A percentile compares a stretch with the other conserved stretches of the same genome.
phyloP scores from a whole-genome alignment of 2,329 filamentous ascomycete genomes.

The Pseudogymnoascus sp. region DNA sequence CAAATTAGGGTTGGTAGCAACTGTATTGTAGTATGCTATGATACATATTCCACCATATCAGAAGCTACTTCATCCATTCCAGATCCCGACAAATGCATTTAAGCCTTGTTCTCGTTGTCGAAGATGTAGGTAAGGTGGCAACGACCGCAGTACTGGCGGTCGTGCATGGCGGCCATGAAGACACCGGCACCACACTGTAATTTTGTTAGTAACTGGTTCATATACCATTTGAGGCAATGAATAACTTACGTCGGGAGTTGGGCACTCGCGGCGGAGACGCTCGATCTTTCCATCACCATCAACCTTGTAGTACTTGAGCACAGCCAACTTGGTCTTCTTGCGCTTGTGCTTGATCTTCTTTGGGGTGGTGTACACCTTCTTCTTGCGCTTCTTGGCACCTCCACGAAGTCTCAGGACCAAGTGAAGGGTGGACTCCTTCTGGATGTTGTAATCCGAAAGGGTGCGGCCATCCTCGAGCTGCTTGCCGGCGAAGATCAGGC shows the following conservation, averaged over 20 bases:
- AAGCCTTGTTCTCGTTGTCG: conserved; percentile 47
- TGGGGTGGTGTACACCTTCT: conserved; percentile 99
- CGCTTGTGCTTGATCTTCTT: conserved; percentile 99
- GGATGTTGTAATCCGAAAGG: conserved; percentile 99
- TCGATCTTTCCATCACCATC: conserved; percentile 99
- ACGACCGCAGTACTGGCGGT: conserved; percentile 70
- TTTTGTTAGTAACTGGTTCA: conserved; percentile 31
- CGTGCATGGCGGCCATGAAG: conserved; percentile 99
- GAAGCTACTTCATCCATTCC: conserved; percentile 8
- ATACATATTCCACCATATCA: conserved; percentile 6
- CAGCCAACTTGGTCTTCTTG: conserved; percentile 99
- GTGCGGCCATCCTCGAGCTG: conserved; percentile 99
- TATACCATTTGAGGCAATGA: neutral
- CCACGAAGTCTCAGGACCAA: conserved; percentile 96
- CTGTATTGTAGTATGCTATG: conserved; percentile 2
- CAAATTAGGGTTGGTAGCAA: conserved; percentile 10
- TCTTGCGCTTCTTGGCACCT: conserved; percentile 99
- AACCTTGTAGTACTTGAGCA: conserved; percentile 99
- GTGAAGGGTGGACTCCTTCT: conserved; percentile 99
- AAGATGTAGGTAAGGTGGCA: conserved; percentile 70
- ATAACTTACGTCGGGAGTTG: conserved; percentile 70
- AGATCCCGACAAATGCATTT: conserved; percentile 11
- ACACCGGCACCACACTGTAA: conserved; percentile 93
- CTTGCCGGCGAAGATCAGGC: conserved; percentile 99
- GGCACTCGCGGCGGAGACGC: conserved; percentile 97